Conservation (phyloP, 352 stramenopile species). For the Elongisporangium undulatum region DNA sequence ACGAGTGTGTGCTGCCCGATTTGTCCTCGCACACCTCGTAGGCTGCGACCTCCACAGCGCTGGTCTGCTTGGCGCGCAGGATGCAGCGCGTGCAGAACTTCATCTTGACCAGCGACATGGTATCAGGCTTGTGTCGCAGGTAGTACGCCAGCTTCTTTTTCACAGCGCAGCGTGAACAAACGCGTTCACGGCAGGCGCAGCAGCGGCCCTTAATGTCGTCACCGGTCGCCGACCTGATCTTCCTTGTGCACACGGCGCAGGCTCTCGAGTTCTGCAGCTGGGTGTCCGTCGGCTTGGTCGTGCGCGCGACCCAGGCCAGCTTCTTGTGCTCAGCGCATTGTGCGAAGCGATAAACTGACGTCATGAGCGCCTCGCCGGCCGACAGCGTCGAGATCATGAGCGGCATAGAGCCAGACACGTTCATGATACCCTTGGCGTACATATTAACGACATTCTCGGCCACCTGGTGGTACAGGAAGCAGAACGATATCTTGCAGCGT, state of each 20-base stretch:
- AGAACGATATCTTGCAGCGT: too few relatives aligned
- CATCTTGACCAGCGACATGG: constrained; percentile 15
- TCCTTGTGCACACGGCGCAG: constrained; percentile 16
- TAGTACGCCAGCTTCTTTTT: constrained; percentile 6
- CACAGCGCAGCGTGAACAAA: not conserved
- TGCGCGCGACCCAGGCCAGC: not conserved
- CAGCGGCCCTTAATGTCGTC: not conserved
- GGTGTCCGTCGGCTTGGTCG: not conserved
- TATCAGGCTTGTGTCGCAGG: constrained; percentile 16
- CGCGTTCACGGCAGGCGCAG: not conserved
- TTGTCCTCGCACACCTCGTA: constrained; percentile 22
- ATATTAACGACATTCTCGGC: too few relatives aligned
- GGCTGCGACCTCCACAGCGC: constrained; percentile 27
- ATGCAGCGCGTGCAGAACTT: constrained; percentile 30
- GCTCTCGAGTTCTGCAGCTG: constrained; percentile 8
- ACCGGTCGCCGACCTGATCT: constrained; percentile 12
- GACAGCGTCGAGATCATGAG: not conserved
- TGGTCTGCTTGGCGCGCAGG: constrained; percentile 18
- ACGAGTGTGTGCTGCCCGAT: constrained; percentile 10
- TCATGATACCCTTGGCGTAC: too few relatives aligned
- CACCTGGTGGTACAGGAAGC: too few relatives aligned
- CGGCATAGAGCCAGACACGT: too few relatives aligned
- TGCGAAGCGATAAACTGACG: not conserved
- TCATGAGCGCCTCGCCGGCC: not conserved
- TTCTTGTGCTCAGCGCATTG: constrained; percentile 1